phyloP scores from a whole-genome alignment of 345 rosid species.

The Brassica carinata region DNA sequence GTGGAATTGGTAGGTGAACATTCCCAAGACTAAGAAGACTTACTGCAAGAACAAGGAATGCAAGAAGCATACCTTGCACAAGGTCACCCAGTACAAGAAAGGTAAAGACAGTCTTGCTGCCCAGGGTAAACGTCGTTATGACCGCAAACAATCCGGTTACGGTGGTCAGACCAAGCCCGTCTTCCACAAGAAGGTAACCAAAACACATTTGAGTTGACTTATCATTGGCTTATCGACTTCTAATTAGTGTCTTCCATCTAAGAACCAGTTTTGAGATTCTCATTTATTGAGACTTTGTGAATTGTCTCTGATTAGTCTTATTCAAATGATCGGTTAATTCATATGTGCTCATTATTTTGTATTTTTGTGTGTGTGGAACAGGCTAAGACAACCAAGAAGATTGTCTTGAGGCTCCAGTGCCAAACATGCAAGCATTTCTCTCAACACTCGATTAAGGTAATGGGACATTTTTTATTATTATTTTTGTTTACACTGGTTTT shows the following conservation, averaged over 20 bases:
- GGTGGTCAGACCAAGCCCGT: slow-evolving; percentile 95
- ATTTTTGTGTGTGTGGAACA: slow-evolving; percentile 8
- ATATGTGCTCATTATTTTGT: not conserved
- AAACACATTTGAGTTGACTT: not conserved
- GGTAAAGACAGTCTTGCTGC: slow-evolving; percentile 89
- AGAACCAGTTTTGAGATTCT: not conserved
- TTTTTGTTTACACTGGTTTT: not conserved
- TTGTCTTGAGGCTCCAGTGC: slow-evolving; percentile 85
- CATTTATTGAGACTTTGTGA: not conserved
- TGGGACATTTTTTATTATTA: not conserved
- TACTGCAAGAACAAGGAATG: slow-evolving; percentile 86
- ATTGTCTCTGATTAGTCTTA: not conserved
- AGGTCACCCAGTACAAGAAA: slow-evolving; percentile 90
- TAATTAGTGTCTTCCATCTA: not conserved
- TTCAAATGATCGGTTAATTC: not conserved
- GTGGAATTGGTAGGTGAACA: slow-evolving; percentile 60
- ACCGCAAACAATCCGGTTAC: slow-evolving; percentile 83
- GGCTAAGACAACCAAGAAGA: slow-evolving; percentile 94
- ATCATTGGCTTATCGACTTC: not conserved
- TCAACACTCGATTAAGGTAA: slow-evolving; percentile 78
- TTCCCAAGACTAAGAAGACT: slow-evolving; percentile 86
- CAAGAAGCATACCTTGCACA: slow-evolving; percentile 87
- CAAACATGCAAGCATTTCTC: slow-evolving; percentile 89
- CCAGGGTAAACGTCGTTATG: slow-evolving; percentile 88
- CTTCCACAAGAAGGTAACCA: slow-evolving; percentile 80